phyloP scores from a whole-genome alignment of 2,329 filamentous ascomycete genomes.

The Hymenoscyphus fraxineus region DNA sequence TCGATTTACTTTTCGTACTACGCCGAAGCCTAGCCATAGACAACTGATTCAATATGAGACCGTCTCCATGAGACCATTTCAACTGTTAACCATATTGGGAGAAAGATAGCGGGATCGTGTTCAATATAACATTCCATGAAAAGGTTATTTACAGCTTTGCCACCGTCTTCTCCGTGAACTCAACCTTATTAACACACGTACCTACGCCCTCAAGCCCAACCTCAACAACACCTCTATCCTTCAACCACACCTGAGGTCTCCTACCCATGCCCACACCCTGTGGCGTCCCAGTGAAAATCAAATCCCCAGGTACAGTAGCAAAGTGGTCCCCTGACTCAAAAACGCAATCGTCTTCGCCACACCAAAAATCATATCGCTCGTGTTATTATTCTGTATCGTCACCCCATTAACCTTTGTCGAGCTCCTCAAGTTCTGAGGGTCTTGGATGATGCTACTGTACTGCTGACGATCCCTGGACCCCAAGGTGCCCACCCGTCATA shows the following conservation, averaged over 20 bases:
- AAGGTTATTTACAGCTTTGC: slow-evolving; percentile 25
- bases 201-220: slow-evolving; percentile 65
- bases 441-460: slow-evolving; percentile 46
- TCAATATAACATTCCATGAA: background rate
- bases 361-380: slow-evolving; percentile 60
- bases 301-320: slow-evolving; percentile 60
- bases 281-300: slow-evolving; percentile 67
- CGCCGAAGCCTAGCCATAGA: too few relatives aligned
- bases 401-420: slow-evolving; percentile 57
- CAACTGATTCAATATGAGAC: too few relatives aligned
- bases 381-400: slow-evolving; percentile 53
- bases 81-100: too few relatives aligned
- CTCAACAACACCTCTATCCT: slow-evolving; percentile 67
- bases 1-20: too few relatives aligned
- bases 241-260: slow-evolving; percentile 63
- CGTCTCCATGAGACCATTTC: too few relatives aligned
- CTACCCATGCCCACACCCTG: slow-evolving; percentile 69
- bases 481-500: slow-evolving; percentile 74
- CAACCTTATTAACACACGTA: slow-evolving; percentile 51
- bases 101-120: too few relatives aligned
- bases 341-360: slow-evolving; percentile 57
- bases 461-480: slow-evolving; percentile 66
- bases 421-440: slow-evolving; percentile 56
- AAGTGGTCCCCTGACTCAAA: slow-evolving; percentile 57
- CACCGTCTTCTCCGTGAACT: slow-evolving; percentile 40